Base-by-base conservation (phyloP, 129 eudicot species). In the Centrapalus pauciflorus region DNA sequence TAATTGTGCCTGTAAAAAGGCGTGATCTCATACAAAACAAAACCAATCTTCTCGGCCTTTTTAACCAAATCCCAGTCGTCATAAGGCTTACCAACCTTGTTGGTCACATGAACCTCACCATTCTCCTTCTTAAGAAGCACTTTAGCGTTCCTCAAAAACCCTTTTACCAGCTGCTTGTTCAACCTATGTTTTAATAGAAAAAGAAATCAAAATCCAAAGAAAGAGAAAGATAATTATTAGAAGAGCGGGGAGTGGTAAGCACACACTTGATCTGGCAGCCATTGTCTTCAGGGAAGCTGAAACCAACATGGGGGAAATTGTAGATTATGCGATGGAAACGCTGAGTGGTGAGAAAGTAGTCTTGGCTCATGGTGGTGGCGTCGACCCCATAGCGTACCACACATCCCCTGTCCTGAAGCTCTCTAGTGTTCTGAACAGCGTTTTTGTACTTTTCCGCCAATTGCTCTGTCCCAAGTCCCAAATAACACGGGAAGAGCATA, bases 231-330 rank as follows among this genome's bases (percentile, higher is more conserved):
- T n/a, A n/a, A n/a, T n/a, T n/a, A 32, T 2, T n/a, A n/a, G 3
- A 11, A 49, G 40, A 30, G 5, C 20, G 23, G 28, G 5, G 25
- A 32, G n/a, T 3, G 7, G 2, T 5, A n/a, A n/a, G n/a, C n/a
- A 41, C 68, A 14, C 2, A 76, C 85, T 55, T 76, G 85, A 81
- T 81, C 16, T 81, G 73, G 59, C 85, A 81, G 17, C 72, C 73
- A 55, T 76, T 76, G 24, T 11, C 82, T 68, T 76, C 85, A 2
- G 82, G 82, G 28, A 41, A 72, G 1, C 7, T 11, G 34, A 81
- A 81, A 0, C 85, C 85, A 14, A 81, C 82, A 33, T 81, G 85
- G 7, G 82, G 85, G 60, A 81, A 81, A 55, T 81, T 81, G 67
- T 67, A 81, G 32, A 76, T 70, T 10, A 81, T 76, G 7, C 79